Percentiles rank a stretch among this genome's conserved stretches.
Conservation (phyloP, 176 grass and related monocot species). For the Lolium rigidum region DNA sequence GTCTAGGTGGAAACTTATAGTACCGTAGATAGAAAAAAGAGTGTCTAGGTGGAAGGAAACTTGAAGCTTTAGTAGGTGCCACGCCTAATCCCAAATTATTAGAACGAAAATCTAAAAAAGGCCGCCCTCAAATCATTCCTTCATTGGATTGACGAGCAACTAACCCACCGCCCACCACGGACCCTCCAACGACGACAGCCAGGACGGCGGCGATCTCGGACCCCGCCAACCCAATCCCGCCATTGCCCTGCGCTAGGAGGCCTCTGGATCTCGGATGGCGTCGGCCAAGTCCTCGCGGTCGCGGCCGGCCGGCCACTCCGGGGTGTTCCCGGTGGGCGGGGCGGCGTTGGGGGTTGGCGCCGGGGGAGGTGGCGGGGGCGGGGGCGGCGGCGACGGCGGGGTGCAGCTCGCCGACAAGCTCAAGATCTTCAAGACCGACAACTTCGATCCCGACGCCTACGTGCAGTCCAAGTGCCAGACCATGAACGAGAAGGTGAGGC, state of each 20-base stretch:
- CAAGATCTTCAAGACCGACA: slow-evolving; percentile 99
- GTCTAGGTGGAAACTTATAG: not conserved
- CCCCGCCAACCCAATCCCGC: not conserved
- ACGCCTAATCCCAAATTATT: slow-evolving; percentile 25
- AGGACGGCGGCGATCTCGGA: slow-evolving; percentile 10
- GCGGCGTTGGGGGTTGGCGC: slow-evolving; percentile 20
- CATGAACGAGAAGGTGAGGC: slow-evolving; percentile 92
- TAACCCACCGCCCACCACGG: not conserved
- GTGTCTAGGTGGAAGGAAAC: slow-evolving; percentile 12
- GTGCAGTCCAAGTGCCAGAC: slow-evolving; percentile 98
- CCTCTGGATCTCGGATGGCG: slow-evolving; percentile 64
- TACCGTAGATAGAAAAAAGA: not conserved
- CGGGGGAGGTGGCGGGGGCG: slow-evolving; percentile 34
- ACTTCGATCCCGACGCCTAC: slow-evolving; percentile 95
- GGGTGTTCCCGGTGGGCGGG: slow-evolving; percentile 50
- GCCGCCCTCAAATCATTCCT: slow-evolving; percentile 38
- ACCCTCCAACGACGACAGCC: not conserved
- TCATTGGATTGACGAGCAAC: slow-evolving; percentile 37
- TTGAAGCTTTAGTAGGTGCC: slow-evolving; percentile 2
- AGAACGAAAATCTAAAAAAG: not conserved
- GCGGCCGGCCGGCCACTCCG: slow-evolving; percentile 64
- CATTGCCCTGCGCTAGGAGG: not conserved
- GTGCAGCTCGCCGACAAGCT: slow-evolving; percentile 98
- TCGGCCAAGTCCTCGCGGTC: slow-evolving; percentile 88
- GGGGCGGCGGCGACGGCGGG: slow-evolving; percentile 46